Base-by-base conservation (phyloP, 352 stramenopile species). In the Phytophthora syringae region DNA sequence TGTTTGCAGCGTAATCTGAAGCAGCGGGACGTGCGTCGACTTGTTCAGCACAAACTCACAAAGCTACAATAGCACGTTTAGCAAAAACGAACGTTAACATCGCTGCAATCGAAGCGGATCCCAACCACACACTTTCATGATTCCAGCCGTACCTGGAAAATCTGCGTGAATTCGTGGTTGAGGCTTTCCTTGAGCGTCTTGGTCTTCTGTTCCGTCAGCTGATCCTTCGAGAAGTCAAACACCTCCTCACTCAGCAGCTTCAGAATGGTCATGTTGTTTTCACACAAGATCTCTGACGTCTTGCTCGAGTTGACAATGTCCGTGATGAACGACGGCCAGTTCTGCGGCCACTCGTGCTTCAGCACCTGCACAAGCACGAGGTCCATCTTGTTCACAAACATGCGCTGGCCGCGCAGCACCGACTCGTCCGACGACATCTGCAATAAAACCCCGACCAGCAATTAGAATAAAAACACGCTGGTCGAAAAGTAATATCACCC, bases 261-360 rank as follows among this genome's bases (percentile, higher is more conserved):
- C 24, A 99, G 80, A 58, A 99, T 99, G 49, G 96, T 97, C 97
- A 99, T 99, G 82, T 99, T 99, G 87, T 99, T 99, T 76, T 99
- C 97, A 71, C 98, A 99, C 34, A 99, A 76, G 18, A 99, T 86
- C 79, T 99, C 98, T 11, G 86, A 98, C 28, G 91, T 98, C 75
- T 95, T 97, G 76, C 88, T 97, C 47, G 93, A 96, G 60, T 84
- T 93, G 28, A 98, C 93, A 55, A 98, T 97, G 51, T 99, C 95
- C 20, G 90, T 88, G 74, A 99, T 99, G 77, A 99, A 99, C 60
- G 86, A 93, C 22, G 97, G 97, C 98, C 98, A 99, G 77, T 99
- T 99, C 71, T 99, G 96, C 20, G 98, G 98, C 98, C 98, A 99
- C 80, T 99, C 98, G 79, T 99, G 98, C 87, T 99, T 99, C 49